These are phyloP conservation scores for Talaromyces albobiverticillius DNA, from an alignment of 2,329 filamentous ascomycete species.

Conservation along the genomic window DNA sequence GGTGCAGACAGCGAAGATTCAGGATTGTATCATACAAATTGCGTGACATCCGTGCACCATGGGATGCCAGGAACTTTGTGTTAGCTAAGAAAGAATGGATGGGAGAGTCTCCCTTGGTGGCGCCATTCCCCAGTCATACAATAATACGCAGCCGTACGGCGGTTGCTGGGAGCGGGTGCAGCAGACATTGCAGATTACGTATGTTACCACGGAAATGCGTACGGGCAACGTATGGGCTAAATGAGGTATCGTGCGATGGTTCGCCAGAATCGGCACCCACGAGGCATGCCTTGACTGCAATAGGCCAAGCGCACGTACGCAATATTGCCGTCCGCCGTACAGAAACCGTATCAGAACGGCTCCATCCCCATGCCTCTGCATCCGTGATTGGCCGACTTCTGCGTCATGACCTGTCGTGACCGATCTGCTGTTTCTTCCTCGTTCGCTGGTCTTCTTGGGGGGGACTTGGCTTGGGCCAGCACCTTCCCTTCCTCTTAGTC, in stretches of 20 bases:
- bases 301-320: conserved; percentile 13
- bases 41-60: background rate
- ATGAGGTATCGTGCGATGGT: too few relatives aligned
- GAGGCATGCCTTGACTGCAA: conserved; percentile 6
- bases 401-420: conserved; percentile 15
- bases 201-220: background rate
- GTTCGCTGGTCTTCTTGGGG: conserved; percentile 24
- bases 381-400: conserved; percentile 15
- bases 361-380: conserved; percentile 9
- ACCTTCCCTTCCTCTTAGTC: conserved; percentile 14
- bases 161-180: too few relatives aligned
- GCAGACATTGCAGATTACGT: background rate
- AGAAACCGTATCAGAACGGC: conserved; percentile 18
- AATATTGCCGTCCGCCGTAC: conserved; percentile 10
- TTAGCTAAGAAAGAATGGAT: background rate
- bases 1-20: background rate
- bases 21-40: background rate
- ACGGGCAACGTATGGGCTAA: too few relatives aligned
- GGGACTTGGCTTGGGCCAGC: too few relatives aligned
- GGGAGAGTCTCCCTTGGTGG: conserved; percentile 2
- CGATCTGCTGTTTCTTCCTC: conserved; percentile 19
- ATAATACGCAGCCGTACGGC: too few relatives aligned
- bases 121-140: conserved; percentile 8
- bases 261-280: too few relatives aligned
- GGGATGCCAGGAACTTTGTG: background rate